Base-by-base conservation (phyloP, 768 basidiomycete genomes). In the Boletus rex-veris region DNA sequence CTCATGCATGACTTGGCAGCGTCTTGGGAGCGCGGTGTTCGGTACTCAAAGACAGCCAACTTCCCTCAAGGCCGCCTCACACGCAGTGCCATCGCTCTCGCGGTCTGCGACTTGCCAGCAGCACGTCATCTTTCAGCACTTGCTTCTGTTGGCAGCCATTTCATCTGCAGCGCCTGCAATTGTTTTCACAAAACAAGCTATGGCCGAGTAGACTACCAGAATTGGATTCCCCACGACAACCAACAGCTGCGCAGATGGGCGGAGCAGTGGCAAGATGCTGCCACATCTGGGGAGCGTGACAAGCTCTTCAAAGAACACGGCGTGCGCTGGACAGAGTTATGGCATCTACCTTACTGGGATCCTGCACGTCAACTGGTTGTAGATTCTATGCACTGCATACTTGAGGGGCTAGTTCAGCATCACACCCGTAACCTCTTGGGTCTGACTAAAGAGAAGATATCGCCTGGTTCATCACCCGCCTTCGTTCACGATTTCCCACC, bases 331-430 rank as follows among this genome's bases (percentile, higher is more conserved):
- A 63, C 63, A 2, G 52, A 59, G 30, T 31, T 70, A 11, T 59
- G 58, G 52, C 35, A n/a, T 2, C 52, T 70, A 10, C 63, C 63
- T 8, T 31, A 31, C 11, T 31, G 31, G 31, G 31, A 31, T 7
- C 31, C 31, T 11, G 31, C 31, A 8, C 26, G 21, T 0, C 57
- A 59, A 26, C 52, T 66, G 2, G 57, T 67, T 0, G 39, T 65
- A 2, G 64, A 71, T 30, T 45, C 58, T 2, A 71, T 71, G 70
- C 69, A 71, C 28, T 58, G 52, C 14, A 28, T 71, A 4, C 54
- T 67, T 3, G 40, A 63, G 36, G 58, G 58, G 1, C 48, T 54
- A 9, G 53, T 48, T 0, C 36, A 57, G 30, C 21, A 40, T 26
- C 61, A 62, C 19, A 5, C 37, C 3, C 39, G 24, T 1, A 48